Base-by-base conservation (phyloP, 2,329 filamentous ascomycete species). In the Epichloe gansuensis region DNA sequence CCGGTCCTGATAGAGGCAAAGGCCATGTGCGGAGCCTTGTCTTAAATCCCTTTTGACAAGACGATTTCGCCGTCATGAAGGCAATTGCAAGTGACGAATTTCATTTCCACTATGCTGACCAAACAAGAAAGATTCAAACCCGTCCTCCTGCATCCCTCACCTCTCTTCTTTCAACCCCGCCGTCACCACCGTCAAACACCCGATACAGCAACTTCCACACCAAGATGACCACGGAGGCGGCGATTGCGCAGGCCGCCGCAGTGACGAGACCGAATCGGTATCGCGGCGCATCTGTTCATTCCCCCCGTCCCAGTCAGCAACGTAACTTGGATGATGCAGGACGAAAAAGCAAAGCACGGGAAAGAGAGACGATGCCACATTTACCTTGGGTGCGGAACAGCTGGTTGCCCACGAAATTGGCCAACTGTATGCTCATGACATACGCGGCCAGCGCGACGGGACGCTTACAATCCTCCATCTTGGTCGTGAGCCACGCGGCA, bases 381-480 rank as follows among this genome's bases (percentile, higher is more conserved):
- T 31, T 3, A 62, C 63, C 63, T 58, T 63, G 51, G 1, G 55
- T 34, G 4, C 61, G 57, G 12, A 65, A 65, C 0, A 65, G 41
- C 21, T 65, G 62, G n/a, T 63, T 65, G 0, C 63, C 63, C 2
- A 59, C 61, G 15, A 65, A 63, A 34, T 60, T 65, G 37, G 63
- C 62, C 9, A 65, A 59, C 35, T 65, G 63, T 8, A 65, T 60
- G 43, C 60, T 62, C 62, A 65, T 63, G 0, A 65, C 63, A 52
- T 65, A 65, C 1, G 62, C 62, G 17, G 62, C 63, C 6, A 65
- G 43, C 0, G 62, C 63, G 0, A 65, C 46, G 3, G 62, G 63
- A 2, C 62, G 57, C 51, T 64, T 63, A 17, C 63, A 55, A 5
- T 63, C 63, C 21, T 60, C 53, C 60, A 65, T 63, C 31, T 65